phyloP scores from a whole-genome alignment of 345 rosid genomes.

The Rhodamnia rubescens region DNA sequence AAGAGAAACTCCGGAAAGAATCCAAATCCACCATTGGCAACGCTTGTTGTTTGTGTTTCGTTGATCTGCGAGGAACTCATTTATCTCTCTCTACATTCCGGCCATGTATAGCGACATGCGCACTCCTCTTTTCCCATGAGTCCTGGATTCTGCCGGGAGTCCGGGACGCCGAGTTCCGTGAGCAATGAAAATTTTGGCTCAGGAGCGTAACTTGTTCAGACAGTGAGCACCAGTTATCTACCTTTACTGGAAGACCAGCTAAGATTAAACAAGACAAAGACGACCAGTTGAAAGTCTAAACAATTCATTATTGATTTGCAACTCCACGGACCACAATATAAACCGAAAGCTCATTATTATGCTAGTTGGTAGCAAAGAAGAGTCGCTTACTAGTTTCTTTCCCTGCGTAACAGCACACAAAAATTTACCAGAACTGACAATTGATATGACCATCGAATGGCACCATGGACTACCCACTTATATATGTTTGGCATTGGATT shows the following conservation, averaged over 20 bases:
- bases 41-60: too few species aligned
- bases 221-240: not conserved
- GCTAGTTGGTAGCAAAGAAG: not conserved
- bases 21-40: too few species aligned
- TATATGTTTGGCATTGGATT: not conserved
- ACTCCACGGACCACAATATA: not conserved
- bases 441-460: not conserved
- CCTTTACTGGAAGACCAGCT: not conserved
- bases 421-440: not conserved
- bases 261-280: not conserved
- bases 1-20: too few species aligned
- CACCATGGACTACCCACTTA: not conserved
- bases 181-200: not conserved
- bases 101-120: too few species aligned
- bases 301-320: not conserved
- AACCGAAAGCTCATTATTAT: accelerated
- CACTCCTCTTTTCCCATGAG: too few species aligned
- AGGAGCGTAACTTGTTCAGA: not conserved
- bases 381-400: not conserved
- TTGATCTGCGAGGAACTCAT: too few species aligned
- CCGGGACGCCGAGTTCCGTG: not conserved
- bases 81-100: too few species aligned
- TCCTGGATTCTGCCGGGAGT: not conserved
- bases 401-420: not conserved
- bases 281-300: not conserved